Evolutionary conservation across 768 basidiomycete genomes (phyloP).

Genomic region (Boletus barrowsii): DNA sequence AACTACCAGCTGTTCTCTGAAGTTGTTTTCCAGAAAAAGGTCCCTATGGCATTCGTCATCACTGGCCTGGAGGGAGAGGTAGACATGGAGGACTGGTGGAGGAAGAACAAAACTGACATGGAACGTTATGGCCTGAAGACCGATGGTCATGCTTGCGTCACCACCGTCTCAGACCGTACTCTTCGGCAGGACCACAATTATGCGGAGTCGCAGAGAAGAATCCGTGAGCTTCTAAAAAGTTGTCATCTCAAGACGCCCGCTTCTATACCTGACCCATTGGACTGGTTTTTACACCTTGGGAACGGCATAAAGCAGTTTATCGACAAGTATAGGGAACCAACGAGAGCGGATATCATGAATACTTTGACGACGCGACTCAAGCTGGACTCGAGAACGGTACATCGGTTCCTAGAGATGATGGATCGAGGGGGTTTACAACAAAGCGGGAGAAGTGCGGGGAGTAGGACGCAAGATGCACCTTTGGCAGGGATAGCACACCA

Average conservation of each 20-base stretch:
- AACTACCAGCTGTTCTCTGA: slow-evolving; percentile 37
- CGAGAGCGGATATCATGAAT: not conserved
- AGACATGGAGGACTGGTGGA: not conserved
- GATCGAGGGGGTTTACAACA: not conserved
- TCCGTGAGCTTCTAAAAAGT: slow-evolving; percentile 6
- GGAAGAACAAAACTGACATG: slow-evolving; percentile 10
- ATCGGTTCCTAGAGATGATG: not conserved
- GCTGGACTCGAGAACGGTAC: not conserved
- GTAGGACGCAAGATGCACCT: not conserved
- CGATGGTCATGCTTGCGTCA: slow-evolving; percentile 23
- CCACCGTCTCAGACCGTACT: slow-evolving; percentile 2
- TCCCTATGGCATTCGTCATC: slow-evolving; percentile 35
- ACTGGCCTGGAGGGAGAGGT: slow-evolving; percentile 22
- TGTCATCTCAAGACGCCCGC: not conserved
- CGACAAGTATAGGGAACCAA: not conserved
- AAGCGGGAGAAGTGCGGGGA: not conserved
- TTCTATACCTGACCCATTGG: not conserved
- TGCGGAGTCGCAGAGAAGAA: slow-evolving; percentile 9
- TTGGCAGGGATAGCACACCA: not conserved
- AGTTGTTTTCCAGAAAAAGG: slow-evolving; percentile 32
- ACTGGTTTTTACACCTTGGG: not conserved
- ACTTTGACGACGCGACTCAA: not conserved
- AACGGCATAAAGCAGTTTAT: not conserved
- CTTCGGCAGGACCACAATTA: slow-evolving; percentile 3
- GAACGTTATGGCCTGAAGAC: slow-evolving; percentile 7